Conservation (phyloP, 192 early-diverging fungal genomes). For the Entomortierella beljakovae region DNA sequence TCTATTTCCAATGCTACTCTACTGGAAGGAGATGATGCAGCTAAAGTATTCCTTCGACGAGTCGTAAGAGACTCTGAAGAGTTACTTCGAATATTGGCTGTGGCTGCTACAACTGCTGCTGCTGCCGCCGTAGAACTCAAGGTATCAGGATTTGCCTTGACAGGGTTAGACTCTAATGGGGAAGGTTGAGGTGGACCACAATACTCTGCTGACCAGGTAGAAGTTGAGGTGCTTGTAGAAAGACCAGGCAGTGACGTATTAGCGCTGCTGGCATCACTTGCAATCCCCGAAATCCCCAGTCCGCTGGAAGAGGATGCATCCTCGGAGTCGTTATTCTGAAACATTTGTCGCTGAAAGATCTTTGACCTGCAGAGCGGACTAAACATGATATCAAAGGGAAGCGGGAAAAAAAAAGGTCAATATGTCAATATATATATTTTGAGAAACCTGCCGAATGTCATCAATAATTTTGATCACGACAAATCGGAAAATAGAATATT, state of each 20-base stretch:
- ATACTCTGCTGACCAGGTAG: slow-evolving; percentile 41
- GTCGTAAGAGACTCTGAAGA: slow-evolving; percentile 14
- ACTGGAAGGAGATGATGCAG: not conserved
- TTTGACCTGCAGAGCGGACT: slow-evolving; percentile 47
- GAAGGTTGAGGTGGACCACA: slow-evolving; percentile 16
- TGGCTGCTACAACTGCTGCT: not conserved
- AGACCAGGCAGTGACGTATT: slow-evolving; percentile 8
- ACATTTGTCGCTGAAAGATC: slow-evolving; percentile 50
- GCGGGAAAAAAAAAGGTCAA: not conserved
- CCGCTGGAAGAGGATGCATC: slow-evolving; percentile 9
- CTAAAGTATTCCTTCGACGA: slow-evolving; percentile 27
- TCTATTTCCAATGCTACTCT: slow-evolving; percentile 21
- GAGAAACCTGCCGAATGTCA: not conserved
- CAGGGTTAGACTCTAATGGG: not conserved
- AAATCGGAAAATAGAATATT: too few species aligned
- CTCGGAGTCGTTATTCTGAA: slow-evolving; percentile 19
- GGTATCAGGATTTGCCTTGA: not conserved
- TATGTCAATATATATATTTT: not conserved
- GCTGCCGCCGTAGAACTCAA: not conserved
- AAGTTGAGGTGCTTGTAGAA: slow-evolving; percentile 21
- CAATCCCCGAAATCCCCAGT: slow-evolving; percentile 25
- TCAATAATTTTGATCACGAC: too few species aligned
- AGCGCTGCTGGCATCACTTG: slow-evolving; percentile 10
- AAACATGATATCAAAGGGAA: not conserved
- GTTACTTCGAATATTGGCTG: not conserved